Base-by-base conservation (phyloP, 306 rosid species). In the Malus orientalis region DNA sequence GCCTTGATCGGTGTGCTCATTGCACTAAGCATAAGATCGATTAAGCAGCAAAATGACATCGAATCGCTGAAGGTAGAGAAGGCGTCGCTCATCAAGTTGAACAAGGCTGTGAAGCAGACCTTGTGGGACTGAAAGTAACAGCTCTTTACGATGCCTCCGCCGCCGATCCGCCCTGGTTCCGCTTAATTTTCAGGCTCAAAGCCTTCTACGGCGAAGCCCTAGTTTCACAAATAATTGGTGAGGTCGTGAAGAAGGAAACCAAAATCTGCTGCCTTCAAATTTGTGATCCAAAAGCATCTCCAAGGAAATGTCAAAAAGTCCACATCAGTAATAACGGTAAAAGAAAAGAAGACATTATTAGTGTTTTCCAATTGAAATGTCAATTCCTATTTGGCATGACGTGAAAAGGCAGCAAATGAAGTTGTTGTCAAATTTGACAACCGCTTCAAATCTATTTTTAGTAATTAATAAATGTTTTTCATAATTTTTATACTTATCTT, bases 51-150 rank as follows among this genome's bases (percentile, higher is more conserved):
- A 82, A 84, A 74, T 40, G 44, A 66, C 55, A 84, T 91, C 75
- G 87, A 90, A 13, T 87, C 91, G 51, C 78, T 91, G 3, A 93
- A 89, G 81, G 86, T 85, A 20, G 91, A 94, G 89, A 91, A 88
- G 71, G 92, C 81, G 22, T 81, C 91, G 45, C 91, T 94, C 54
- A 14, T 70, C 57, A 78, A 88, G 66, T 83, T 91, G 62, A 94
- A 90, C 81, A 94, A 90, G 85, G 82, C 86, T 58, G 54, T 87
- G 80, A 90, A 83, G 80, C 89, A 81, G 69, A 54, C 95, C 49
- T 70, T 91, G 68, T 94, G 96, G 97, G 85, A 86, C 72, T 88
- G 96, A 96, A 94, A 91, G 80, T 91, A 94, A 53, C 89, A 87
- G 84, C 93, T 94, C 32, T 89, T 58, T 74, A 81, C 93, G 8